Conservation (phyloP, 169 alveolate species). For the Eimeria acervulina region DNA sequence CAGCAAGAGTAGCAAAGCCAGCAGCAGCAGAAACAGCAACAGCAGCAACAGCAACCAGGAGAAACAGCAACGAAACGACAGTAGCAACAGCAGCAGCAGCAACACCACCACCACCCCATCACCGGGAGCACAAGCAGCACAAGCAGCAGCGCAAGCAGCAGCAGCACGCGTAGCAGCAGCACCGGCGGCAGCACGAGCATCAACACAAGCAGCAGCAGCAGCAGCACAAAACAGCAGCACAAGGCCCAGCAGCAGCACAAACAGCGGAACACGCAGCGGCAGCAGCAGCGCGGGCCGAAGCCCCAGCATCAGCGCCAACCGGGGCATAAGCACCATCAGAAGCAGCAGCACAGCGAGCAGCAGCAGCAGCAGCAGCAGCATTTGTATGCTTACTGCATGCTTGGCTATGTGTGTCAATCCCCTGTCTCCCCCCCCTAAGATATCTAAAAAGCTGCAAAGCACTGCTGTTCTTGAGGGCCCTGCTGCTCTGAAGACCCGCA, state of each 20-base stretch:
- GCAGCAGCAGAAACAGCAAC: slow-evolving; percentile 15
- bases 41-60: not conserved
- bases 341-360: not conserved
- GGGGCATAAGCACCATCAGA: not conserved
- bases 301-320: not conserved
- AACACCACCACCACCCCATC: not conserved
- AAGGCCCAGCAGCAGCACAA: too few relatives aligned
- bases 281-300: too few relatives aligned
- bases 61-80: not conserved
- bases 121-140: not conserved
- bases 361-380: not conserved
- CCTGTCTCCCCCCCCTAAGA: not conserved
- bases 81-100: not conserved
- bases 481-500: slow-evolving; percentile 37
- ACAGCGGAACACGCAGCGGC: too few relatives aligned
- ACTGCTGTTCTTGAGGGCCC: slow-evolving; percentile 33
- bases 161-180: too few relatives aligned
- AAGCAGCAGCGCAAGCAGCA: too few relatives aligned
- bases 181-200: too few relatives aligned
- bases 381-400: not conserved
- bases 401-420: not conserved
- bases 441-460: slow-evolving; percentile 25
- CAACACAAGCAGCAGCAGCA: too few relatives aligned
- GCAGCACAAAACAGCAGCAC: too few relatives aligned
- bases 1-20: not conserved